Conservation (phyloP, 1,139 yeast genomes). For the Saccharomyces hybrid region DNA sequence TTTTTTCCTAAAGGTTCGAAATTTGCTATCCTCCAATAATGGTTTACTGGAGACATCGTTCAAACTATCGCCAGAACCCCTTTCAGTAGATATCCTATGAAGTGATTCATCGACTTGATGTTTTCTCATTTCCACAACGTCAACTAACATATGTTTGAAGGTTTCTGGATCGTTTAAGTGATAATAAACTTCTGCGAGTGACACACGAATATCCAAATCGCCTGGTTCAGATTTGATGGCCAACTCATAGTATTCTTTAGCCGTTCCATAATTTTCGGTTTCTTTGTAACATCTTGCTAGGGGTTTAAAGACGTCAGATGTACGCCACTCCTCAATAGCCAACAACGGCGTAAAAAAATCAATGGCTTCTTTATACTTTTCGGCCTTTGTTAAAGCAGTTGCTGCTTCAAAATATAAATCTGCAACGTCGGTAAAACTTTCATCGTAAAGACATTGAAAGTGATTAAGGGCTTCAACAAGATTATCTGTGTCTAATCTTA, state of each 20-base stretch:
- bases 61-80: slow-evolving; percentile 10
- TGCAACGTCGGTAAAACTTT: slow-evolving; percentile 52
- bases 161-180: slow-evolving; percentile 59
- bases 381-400: slow-evolving; percentile 57
- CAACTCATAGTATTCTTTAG: slow-evolving; percentile 55
- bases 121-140: slow-evolving; percentile 39
- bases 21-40: slow-evolving; percentile 33
- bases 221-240: slow-evolving; percentile 53
- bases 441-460: slow-evolving; percentile 51
- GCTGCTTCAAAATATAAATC: slow-evolving; percentile 80
- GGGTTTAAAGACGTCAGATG: slow-evolving; percentile 49
- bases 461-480: slow-evolving; percentile 67
- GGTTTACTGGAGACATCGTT: slow-evolving; percentile 27
- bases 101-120: slow-evolving; percentile 28
- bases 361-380: slow-evolving; percentile 65
- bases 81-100: not conserved
- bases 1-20: slow-evolving; percentile 27
- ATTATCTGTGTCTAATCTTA: slow-evolving; percentile 60
- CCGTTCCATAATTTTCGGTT: slow-evolving; percentile 60
- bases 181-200: slow-evolving; percentile 75
- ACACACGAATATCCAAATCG: slow-evolving; percentile 65
- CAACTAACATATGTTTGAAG: slow-evolving; percentile 52
- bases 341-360: slow-evolving; percentile 52
- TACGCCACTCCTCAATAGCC: slow-evolving; percentile 42
- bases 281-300: slow-evolving; percentile 77